Conservation (phyloP, 2,329 filamentous ascomycete genomes). For the Cyphellophora attinorum region DNA sequence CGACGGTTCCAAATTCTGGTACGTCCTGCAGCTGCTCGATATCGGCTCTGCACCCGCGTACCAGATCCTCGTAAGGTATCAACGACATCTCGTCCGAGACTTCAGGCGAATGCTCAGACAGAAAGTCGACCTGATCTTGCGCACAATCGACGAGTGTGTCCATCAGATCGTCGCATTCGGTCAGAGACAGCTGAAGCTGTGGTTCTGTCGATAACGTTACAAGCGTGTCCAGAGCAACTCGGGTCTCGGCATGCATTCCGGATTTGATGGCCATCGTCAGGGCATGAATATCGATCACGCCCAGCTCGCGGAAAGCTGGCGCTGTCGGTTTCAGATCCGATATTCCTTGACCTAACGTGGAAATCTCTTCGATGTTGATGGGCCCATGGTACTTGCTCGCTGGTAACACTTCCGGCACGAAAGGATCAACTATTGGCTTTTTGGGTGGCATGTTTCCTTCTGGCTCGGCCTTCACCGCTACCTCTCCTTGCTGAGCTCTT, state of each 20-base stretch:
- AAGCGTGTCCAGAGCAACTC: slow-evolving; percentile 77
- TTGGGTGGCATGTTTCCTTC: slow-evolving; percentile 24
- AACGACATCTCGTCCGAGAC: slow-evolving; percentile 80
- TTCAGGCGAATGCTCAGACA: slow-evolving; percentile 77
- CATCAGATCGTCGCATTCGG: slow-evolving; percentile 75
- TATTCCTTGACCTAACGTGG: slow-evolving; percentile 57
- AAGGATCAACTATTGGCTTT: slow-evolving; percentile 32
- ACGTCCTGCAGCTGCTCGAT: slow-evolving; percentile 62
- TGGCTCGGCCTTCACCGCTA: slow-evolving; percentile 21
- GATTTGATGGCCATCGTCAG: slow-evolving; percentile 83
- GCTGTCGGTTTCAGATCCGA: slow-evolving; percentile 62
- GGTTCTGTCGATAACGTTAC: slow-evolving; percentile 59
- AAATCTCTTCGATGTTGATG: slow-evolving; percentile 56
- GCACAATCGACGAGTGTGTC: slow-evolving; percentile 85
- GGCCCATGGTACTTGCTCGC: slow-evolving; percentile 57
- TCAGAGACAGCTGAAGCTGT: slow-evolving; percentile 56
- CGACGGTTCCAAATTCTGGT: slow-evolving; percentile 62
- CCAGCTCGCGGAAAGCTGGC: slow-evolving; percentile 67
- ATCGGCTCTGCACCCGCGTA: slow-evolving; percentile 68
- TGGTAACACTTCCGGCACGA: slow-evolving; percentile 36
- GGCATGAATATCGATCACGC: slow-evolving; percentile 80
- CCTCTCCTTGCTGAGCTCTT: slow-evolving; percentile 9
- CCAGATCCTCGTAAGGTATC: slow-evolving; percentile 76
- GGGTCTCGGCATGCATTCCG: slow-evolving; percentile 81
- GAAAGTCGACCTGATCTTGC: slow-evolving; percentile 72